Evolutionary conservation across 2,329 filamentous ascomycete species (phyloP), one percentile per base, ranked within the genome.

Genomic region (Botrytis medusae): DNA sequence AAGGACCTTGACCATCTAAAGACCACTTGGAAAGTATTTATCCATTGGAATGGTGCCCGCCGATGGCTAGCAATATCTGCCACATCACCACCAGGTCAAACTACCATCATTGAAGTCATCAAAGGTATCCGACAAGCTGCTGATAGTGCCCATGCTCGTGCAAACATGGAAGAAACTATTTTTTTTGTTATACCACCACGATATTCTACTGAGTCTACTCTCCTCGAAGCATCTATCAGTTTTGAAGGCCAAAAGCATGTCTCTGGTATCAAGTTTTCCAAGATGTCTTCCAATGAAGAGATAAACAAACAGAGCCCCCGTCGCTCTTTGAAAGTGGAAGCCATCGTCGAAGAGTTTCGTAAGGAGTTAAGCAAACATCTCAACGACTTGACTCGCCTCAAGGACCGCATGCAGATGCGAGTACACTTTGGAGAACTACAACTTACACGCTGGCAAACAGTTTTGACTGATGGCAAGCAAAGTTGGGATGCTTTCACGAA

Each of bases 351-450:
- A 25, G 34, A 67, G 46, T 72, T 42, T 6, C 72, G 72, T 25
- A 78, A 77, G 46, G 68, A 73, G 51, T 77, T 57, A 32, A 76
- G 16, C 51, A 48, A 51, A n/a, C 73, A 74, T 62, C 54, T 80
- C 1, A 74, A 71, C 42, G 67, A 62, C 7, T 75, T 81, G 14
- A 76, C 76, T 44, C 74, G 75, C 22, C 42, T 79, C 5, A 78
- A 77, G 46, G 74, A 73, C 40, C 76, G 77, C 75, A 80, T 81
- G 79, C 74, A 76, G 48, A 80, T 82, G 78, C 76, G 80, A 32
- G 75, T 81, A 12, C 75, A 79, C 46, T 81, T 81, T 71, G 80
- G 80, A 25, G 75, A 79, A 59, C 48, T 79, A 14, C 69, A 75
- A 44, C 69, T 82, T 1, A 73, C 42, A 25, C 70, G 74, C 20